These are phyloP conservation scores for Nemania abortiva DNA, from an alignment of 2,329 filamentous ascomycete genomes.

Conservation along the genomic window DNA sequence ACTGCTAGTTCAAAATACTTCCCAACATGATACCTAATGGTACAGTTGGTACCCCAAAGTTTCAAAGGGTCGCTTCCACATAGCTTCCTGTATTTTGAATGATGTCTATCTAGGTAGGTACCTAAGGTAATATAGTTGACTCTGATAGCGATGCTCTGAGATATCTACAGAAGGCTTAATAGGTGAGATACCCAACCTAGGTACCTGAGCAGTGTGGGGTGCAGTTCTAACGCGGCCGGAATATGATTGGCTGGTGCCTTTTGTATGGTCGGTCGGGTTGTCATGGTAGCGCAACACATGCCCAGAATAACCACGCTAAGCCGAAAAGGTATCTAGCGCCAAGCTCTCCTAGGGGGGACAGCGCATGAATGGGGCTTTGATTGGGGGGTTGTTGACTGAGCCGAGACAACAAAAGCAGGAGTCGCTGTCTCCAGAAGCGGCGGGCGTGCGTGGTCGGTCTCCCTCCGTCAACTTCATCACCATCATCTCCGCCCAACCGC, in stretches of 20 bases:
- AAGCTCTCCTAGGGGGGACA: conserved; percentile 45
- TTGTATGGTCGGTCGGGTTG: conserved; percentile 38
- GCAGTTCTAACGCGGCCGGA: conserved; percentile 10
- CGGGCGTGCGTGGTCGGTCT: conserved; percentile 27
- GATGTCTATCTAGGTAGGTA: neutral
- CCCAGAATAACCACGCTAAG: conserved; percentile 37
- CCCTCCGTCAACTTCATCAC: conserved; percentile 38
- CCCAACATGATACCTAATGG: neutral
- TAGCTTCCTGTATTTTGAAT: conserved; percentile 9
- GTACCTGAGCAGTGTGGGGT: conserved; percentile 1
- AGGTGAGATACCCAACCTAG: no score
- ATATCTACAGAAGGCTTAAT: no score
- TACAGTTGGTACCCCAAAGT: neutral
- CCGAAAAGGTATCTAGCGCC: conserved; percentile 34
- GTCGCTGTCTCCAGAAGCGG: conserved; percentile 29
- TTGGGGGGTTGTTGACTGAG: conserved; percentile 43
- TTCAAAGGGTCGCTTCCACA: neutral
- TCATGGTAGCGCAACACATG: conserved; percentile 50
- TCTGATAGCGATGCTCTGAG: neutral
- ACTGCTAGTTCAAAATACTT: neutral
- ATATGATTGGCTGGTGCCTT: conserved; percentile 24
- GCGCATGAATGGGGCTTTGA: conserved; percentile 37
- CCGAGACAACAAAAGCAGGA: conserved; percentile 39
- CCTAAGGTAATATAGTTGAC: neutral
- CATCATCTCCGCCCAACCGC: conserved; percentile 32